Evolutionary conservation across 1,139 yeast species (phyloP).

Genomic region (Yamadazyma kanchanaburiensis): DNA sequence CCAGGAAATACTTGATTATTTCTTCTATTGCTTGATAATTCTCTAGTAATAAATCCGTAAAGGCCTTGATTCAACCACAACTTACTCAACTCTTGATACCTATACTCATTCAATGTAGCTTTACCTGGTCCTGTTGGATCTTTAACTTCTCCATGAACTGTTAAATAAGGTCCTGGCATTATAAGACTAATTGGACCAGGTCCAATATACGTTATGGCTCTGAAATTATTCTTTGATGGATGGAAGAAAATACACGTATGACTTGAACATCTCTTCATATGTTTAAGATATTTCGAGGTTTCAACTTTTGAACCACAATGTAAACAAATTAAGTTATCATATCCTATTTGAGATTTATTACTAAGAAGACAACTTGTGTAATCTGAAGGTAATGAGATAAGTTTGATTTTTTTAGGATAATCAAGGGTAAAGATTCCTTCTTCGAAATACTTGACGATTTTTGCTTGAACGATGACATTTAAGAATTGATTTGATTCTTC

Average conservation of each 20-base stretch:
- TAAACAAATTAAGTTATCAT: conserved; percentile 31
- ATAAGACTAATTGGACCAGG: conserved; percentile 25
- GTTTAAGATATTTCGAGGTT: conserved; percentile 15
- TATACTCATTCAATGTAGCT: conserved; percentile 47
- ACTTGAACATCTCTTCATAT: conserved; percentile 22
- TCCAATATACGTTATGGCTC: conserved; percentile 33
- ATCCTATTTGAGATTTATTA: conserved; percentile 14
- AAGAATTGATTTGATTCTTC: conserved; percentile 12
- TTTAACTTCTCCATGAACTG: conserved; percentile 71
- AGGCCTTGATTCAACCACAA: conserved; percentile 60
- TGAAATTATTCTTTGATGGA: conserved; percentile 37
- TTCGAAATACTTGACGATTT: conserved; percentile 22
- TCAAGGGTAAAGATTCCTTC: conserved; percentile 27
- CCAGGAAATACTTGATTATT: conserved; percentile 3
- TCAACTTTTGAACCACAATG: conserved; percentile 25
- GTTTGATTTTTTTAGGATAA: conserved; percentile 38
- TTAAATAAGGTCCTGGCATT: conserved; percentile 64
- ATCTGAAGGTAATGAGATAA: conserved; percentile 38
- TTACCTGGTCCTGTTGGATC: conserved; percentile 48
- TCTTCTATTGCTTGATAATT: conserved; percentile 24
- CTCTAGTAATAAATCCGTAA: conserved; percentile 33
- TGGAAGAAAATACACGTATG: conserved; percentile 41
- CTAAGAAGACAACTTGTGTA: conserved; percentile 28
- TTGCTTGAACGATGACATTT: conserved; percentile 23
- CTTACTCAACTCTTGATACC: conserved; percentile 55